Evolutionary conservation across 306 rosid genomes (phyloP).

Genomic region (Delonix regia): DNA sequence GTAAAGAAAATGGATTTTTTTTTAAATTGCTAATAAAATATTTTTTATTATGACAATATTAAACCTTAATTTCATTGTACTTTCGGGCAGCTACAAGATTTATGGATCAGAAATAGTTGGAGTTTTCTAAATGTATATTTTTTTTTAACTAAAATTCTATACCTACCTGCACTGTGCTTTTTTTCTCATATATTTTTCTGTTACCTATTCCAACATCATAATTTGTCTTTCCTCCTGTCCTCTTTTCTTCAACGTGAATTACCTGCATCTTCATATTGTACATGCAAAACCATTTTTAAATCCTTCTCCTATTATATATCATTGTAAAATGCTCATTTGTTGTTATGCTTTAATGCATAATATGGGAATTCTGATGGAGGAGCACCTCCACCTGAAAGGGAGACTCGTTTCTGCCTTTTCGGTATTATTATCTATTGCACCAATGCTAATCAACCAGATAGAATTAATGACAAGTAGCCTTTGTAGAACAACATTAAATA

Average conservation of each 20-base stretch:
- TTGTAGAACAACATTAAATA: neutral
- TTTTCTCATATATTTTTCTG: neutral
- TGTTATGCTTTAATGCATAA: neutral
- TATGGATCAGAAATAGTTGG: neutral
- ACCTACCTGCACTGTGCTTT: neutral
- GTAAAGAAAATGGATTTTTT: neutral
- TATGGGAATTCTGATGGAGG: neutral
- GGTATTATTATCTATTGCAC: neutral
- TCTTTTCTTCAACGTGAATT: neutral
- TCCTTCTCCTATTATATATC: neutral
- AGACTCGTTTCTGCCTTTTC: neutral
- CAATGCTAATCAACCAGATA: neutral
- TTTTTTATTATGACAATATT: neutral
- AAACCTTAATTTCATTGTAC: neutral
- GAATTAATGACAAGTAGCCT: neutral
- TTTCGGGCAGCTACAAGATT: neutral
- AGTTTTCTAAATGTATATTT: neutral
- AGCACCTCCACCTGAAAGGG: neutral
- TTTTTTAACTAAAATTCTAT: no score
- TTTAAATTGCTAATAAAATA: neutral
- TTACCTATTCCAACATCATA: neutral
- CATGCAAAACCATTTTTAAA: neutral
- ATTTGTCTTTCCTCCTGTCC: neutral
- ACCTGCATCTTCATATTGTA: neutral
- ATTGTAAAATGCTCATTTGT: neutral